Percentiles rank a stretch among this genome's conserved stretches.
Evolutionary conservation across 108 stramenopile genomes (phyloP).

Genomic region (Poteriospumella lacustris): DNA sequence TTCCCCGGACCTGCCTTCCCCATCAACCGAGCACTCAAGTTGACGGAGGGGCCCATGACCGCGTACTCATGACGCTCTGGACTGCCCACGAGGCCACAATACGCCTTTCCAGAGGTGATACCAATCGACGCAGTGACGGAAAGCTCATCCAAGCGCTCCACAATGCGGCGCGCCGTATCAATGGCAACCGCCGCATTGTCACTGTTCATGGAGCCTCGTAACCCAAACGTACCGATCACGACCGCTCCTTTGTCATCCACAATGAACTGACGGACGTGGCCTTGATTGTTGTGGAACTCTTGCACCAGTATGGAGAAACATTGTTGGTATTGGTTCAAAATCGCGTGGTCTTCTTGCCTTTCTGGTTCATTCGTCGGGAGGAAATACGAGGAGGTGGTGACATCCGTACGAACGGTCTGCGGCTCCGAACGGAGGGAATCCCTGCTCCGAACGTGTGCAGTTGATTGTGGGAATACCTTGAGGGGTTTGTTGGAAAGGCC

Average conservation of each 20-base stretch:
- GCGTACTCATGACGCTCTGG: neutral
- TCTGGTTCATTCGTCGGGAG: too few relatives aligned
- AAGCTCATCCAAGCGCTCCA: neutral
- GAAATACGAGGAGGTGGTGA: too few relatives aligned
- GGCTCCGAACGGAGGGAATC: too few relatives aligned
- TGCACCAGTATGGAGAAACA: too few relatives aligned
- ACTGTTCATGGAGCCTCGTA: conserved; percentile 11
- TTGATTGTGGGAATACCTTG: too few relatives aligned
- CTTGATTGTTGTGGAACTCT: too few relatives aligned
- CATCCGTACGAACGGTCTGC: too few relatives aligned
- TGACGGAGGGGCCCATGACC: neutral
- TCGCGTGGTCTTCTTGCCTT: too few relatives aligned
- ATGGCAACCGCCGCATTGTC: conserved; percentile 31
- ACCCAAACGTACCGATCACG: conserved; percentile 33
- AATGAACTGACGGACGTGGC: conserved; percentile 36
- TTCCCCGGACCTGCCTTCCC: neutral
- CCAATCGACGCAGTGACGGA: neutral
- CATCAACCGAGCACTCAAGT: conserved; percentile 18
- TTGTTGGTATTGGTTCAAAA: too few relatives aligned
- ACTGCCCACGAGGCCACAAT: neutral
- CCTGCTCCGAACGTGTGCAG: too few relatives aligned
- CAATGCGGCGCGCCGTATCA: conserved; percentile 29
- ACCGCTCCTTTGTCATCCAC: conserved; percentile 41
- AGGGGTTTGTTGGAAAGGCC: too few relatives aligned
- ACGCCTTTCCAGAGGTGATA: conserved; percentile 11